Percentiles rank a stretch among this genome's conserved stretches.
phyloP scores from a whole-genome alignment of 495 filamentous ascomycete species.

The Daldinia concentrica region DNA sequence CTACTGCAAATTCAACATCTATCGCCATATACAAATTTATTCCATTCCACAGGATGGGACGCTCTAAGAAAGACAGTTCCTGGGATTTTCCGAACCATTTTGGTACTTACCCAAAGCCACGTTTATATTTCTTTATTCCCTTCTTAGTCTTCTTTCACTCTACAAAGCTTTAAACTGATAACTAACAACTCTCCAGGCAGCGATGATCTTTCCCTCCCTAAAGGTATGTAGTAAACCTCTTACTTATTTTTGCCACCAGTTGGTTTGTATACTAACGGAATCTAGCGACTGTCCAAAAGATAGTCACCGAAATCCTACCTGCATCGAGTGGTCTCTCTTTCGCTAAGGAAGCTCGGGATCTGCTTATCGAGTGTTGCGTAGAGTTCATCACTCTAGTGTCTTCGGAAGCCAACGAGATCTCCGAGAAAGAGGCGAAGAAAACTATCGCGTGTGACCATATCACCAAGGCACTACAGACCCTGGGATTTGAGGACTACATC shows the following conservation, averaged over 20 bases:
- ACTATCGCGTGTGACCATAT: conserved; percentile 98
- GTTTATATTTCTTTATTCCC: conserved; percentile 3
- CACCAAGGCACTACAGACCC: conserved; percentile 85
- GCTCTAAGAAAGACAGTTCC: not conserved
- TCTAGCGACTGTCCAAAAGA: conserved; percentile 95
- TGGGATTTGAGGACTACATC: conserved; percentile 92
- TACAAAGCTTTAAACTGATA: conserved; percentile 28
- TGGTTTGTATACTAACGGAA: conserved; percentile 7
- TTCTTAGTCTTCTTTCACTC: not conserved
- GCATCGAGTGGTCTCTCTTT: conserved; percentile 72
- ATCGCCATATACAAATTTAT: not conserved
- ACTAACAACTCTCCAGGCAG: conserved; percentile 63
- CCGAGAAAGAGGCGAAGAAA: conserved; percentile 97
- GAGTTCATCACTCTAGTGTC: conserved; percentile 98
- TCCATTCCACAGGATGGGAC: conserved; percentile 18
- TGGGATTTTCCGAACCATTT: not conserved
- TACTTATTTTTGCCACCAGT: not conserved
- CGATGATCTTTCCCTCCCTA: conserved; percentile 94
- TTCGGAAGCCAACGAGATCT: conserved; percentile 97
- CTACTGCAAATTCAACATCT: not conserved
- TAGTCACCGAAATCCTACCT: conserved; percentile 91
- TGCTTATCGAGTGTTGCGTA: conserved; percentile 98
- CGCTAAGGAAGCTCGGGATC: conserved; percentile 90
- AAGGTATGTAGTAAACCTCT: conserved; percentile 65
- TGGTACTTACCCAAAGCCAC: conserved; percentile 10